phyloP scores from a whole-genome alignment of 2,329 filamentous ascomycete genomes.

The Gaeumannomyces tritici region DNA sequence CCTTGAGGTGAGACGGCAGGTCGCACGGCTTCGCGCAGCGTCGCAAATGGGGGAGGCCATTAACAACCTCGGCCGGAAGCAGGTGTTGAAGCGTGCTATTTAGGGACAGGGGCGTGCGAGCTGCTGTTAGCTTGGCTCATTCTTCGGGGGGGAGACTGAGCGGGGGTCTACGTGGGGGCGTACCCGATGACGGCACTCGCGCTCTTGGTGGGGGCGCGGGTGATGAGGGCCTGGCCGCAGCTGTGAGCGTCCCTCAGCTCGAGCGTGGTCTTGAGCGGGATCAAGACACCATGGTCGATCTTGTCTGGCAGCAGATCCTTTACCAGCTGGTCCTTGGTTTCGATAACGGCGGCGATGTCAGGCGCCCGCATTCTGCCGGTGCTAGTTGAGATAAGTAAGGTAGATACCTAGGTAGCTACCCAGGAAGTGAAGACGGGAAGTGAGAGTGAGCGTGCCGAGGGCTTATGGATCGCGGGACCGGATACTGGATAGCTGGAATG shows the following conservation, averaged over 20 bases:
- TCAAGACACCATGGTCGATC: constrained; percentile 38
- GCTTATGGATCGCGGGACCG: background rate
- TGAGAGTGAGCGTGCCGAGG: too few species aligned
- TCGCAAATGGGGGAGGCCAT: constrained; percentile 61
- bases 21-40: constrained; percentile 65
- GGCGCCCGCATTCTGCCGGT: constrained; percentile 10
- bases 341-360: constrained; percentile 12
- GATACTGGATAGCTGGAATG: background rate
- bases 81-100: constrained; percentile 44
- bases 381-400: too few species aligned
- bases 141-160: background rate
- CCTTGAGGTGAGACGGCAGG: constrained; percentile 56
- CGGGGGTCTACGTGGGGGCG: constrained; percentile 19
- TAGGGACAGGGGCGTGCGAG: background rate
- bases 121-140: background rate
- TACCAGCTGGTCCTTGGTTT: constrained; percentile 20
- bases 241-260: constrained; percentile 51
- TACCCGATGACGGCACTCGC: constrained; percentile 67
- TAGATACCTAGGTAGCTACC: background rate
- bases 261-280: constrained; percentile 55
- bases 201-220: constrained; percentile 60
- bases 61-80: constrained; percentile 50
- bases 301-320: constrained; percentile 21
- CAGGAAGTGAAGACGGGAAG: background rate
- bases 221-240: constrained; percentile 57